phyloP scores from a whole-genome alignment of 495 filamentous ascomycete genomes.

The Cudoniella acicularis region DNA sequence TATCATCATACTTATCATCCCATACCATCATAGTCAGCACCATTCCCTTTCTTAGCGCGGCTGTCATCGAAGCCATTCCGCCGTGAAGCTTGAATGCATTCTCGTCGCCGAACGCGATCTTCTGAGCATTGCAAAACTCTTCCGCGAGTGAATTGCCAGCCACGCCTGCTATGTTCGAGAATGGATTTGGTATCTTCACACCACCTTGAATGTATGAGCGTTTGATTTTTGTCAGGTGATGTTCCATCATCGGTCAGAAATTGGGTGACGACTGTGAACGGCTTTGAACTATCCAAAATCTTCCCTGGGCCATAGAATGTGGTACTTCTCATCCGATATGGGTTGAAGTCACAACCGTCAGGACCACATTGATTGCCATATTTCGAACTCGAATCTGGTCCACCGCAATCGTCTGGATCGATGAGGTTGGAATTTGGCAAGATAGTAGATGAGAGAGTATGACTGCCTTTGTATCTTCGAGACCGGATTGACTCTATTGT shows the following conservation, averaged over 20 bases:
- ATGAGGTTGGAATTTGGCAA: too few species aligned
- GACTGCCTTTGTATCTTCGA: too few species aligned
- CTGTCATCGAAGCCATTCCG: slow-evolving; percentile 51
- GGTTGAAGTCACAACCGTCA: slow-evolving; percentile 69
- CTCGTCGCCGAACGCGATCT: slow-evolving; percentile 54
- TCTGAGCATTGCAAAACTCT: slow-evolving; percentile 54
- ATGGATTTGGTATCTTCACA: slow-evolving; percentile 28
- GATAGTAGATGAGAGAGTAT: too few species aligned
- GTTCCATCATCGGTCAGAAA: slow-evolving; percentile 58
- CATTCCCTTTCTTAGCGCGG: slow-evolving; percentile 51
- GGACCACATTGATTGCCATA: too few species aligned
- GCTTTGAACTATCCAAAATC: slow-evolving; percentile 54
- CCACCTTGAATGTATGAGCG: slow-evolving; percentile 63
- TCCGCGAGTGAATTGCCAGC: slow-evolving; percentile 53
- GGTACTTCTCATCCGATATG: slow-evolving; percentile 53
- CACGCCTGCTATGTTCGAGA: slow-evolving; percentile 46
- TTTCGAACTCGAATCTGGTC: too few species aligned
- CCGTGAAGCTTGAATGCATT: slow-evolving; percentile 49
- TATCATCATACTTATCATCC: slow-evolving; percentile 69
- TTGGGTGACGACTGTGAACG: slow-evolving; percentile 66
- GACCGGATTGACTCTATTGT: too few species aligned
- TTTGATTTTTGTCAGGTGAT: slow-evolving; percentile 52
- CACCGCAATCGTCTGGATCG: too few species aligned
- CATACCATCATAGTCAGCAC: slow-evolving; percentile 63
- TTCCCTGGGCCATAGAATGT: slow-evolving; percentile 52